phyloP scores from a whole-genome alignment of 352 stramenopile species.

The Phytophthora uliginosa region DNA sequence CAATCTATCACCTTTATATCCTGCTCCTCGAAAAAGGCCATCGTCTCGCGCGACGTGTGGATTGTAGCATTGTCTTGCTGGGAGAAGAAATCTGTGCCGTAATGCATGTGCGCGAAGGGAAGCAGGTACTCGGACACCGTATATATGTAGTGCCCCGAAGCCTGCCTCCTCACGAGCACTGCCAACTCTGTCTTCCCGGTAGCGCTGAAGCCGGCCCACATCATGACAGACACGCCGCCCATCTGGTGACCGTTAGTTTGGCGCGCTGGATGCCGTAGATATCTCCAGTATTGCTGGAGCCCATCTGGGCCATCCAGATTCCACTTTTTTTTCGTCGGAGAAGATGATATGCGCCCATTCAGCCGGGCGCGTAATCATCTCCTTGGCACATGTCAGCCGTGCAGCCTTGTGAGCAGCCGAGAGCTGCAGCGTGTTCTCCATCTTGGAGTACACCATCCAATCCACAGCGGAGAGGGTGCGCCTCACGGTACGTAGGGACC shows the following conservation, averaged over 20 bases:
- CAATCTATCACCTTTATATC: too few species aligned
- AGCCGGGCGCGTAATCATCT: neutral
- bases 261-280: neutral
- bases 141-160: too few species aligned
- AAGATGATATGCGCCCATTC: constrained; percentile 2
- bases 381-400: neutral
- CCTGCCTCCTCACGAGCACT: neutral
- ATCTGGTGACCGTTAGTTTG: neutral
- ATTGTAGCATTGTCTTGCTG: too few species aligned
- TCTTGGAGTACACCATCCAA: neutral
- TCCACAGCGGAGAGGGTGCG: neutral
- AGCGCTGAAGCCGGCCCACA: neutral
- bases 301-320: neutral
- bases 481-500: neutral
- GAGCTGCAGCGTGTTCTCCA: neutral
- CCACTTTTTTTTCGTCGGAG: neutral
- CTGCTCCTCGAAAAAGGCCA: too few species aligned
- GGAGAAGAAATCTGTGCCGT: too few species aligned
- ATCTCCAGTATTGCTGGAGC: neutral
- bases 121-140: too few species aligned
- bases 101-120: neutral
- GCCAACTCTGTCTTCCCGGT: neutral
- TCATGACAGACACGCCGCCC: neutral
- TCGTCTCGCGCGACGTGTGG: too few species aligned
- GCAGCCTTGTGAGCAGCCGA: neutral